phyloP scores from a whole-genome alignment of 2,329 filamentous ascomycete genomes.

The Ilyonectria sp. region DNA sequence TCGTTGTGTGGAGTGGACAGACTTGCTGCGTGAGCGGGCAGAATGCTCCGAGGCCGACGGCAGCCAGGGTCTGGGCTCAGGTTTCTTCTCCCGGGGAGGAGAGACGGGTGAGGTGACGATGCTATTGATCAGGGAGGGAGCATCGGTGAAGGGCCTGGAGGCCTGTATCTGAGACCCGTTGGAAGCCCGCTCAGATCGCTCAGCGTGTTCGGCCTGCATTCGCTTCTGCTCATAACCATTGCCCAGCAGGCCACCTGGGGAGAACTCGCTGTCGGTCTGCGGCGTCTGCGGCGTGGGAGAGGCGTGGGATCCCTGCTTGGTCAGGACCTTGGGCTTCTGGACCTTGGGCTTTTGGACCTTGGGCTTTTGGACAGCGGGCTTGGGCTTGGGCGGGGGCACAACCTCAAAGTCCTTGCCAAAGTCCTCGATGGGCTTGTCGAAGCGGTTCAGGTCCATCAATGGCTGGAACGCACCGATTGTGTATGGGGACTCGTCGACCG shows the following conservation, averaged over 20 bases:
- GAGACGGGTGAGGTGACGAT: conserved; percentile 41
- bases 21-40: conserved; percentile 52
- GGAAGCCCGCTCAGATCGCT: conserved; percentile 37
- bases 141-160: conserved; percentile 67
- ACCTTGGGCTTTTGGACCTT: conserved; percentile 27
- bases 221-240: conserved; percentile 63
- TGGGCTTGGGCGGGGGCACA: conserved; percentile 32
- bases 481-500: conserved; percentile 66
- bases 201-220: conserved; percentile 53
- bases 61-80: conserved; percentile 54
- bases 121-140: conserved; percentile 70
- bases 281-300: conserved; percentile 30
- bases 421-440: conserved; percentile 67
- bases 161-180: conserved; percentile 49
- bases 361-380: conserved; percentile 13
- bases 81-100: conserved; percentile 44
- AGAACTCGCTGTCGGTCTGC: conserved; percentile 60
- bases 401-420: conserved; percentile 62
- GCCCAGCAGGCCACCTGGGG: conserved; percentile 66
- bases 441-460: conserved; percentile 73
- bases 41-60: conserved; percentile 56
- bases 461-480: conserved; percentile 79
- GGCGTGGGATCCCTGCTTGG: conserved; percentile 50
- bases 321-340: conserved; percentile 31
- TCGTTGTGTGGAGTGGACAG: conserved; percentile 37